Base-by-base conservation (phyloP, 2,329 filamentous ascomycete species). In the Ciborinia camelliae region DNA sequence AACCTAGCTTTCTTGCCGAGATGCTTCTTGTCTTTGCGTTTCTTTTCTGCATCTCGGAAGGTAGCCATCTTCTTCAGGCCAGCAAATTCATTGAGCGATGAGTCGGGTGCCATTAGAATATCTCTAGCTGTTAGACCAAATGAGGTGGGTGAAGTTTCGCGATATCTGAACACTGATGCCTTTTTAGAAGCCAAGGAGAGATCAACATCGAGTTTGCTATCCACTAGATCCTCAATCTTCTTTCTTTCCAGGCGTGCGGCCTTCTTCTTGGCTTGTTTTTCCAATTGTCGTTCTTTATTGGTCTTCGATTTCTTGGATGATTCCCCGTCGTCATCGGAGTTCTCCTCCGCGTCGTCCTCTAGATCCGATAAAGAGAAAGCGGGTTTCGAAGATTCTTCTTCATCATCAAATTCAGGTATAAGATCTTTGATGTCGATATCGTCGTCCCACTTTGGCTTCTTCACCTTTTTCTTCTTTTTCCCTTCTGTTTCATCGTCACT, bases 371-470 rank as follows among this genome's bases (percentile, higher is more conserved):
- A 78, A 1, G 79, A 79, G 66, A 90, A 77, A 1, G 79, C 78
- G 26, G 85, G 84, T 58, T 81, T 78, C 35, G 75, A 73, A 54
- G 75, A 65, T 67, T 58, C 64, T 45, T 82, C 79, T 8, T 85
- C 85, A 32, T 91, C 90, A 26, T 91, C 86, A 74, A 96, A 97
- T 67, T 96, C 91, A 1, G 92, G 92, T 35, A 97, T 80, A 59
- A 97, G 83, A 76, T 97, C 94, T 67, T 90, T 92, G 79, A 99
- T 98, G 75, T 98, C 93, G 72, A 99, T 97, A 75, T 99, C 95
- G 73, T 98, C 92, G 72, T 97, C 91, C 90, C 94, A 99, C 68
- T 87, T 90, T 12, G 91, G 92, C 79, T 96, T 96, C 82, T 91
- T 92, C 12, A 84, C 78, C 68, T 82, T 82, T 73, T 83, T 88